Conservation (phyloP, 2,329 filamentous ascomycete genomes). For the Penicillium glabrum region DNA sequence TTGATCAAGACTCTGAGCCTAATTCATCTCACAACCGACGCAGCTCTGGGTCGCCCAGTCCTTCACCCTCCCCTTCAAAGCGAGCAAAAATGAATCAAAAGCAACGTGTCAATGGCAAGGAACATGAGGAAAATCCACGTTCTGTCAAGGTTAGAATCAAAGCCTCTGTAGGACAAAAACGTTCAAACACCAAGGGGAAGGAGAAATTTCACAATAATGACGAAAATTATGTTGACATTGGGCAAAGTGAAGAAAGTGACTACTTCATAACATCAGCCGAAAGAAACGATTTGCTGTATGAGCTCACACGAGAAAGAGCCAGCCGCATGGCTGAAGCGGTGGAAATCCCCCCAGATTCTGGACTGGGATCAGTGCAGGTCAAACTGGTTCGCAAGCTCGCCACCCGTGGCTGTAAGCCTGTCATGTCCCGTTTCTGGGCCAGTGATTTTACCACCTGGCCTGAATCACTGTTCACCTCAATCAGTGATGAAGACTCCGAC, state of each 20-base stretch:
- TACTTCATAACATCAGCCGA: not conserved
- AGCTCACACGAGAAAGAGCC: slow-evolving; percentile 16
- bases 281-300: not conserved
- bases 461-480: slow-evolving; percentile 49
- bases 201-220: not conserved
- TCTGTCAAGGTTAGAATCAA: not conserved
- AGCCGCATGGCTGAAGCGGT: slow-evolving; percentile 37
- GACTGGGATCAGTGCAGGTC: slow-evolving; percentile 55
- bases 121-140: not conserved
- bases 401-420: slow-evolving; percentile 57
- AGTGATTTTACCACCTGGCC: slow-evolving; percentile 57
- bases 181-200: not conserved
- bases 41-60: not conserved
- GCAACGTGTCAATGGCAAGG: not conserved
- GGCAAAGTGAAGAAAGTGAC: not conserved
- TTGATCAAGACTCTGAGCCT: not conserved
- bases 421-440: slow-evolving; percentile 54
- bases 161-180: not conserved
- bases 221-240: not conserved
- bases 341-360: slow-evolving; percentile 37
- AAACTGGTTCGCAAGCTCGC: slow-evolving; percentile 54
- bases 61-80: not conserved
- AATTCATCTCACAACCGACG: not conserved
- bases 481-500: not conserved
- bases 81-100: not conserved